Evolutionary conservation across 192 early-diverging fungal species (phyloP).

Genomic region (Backusella circina): DNA sequence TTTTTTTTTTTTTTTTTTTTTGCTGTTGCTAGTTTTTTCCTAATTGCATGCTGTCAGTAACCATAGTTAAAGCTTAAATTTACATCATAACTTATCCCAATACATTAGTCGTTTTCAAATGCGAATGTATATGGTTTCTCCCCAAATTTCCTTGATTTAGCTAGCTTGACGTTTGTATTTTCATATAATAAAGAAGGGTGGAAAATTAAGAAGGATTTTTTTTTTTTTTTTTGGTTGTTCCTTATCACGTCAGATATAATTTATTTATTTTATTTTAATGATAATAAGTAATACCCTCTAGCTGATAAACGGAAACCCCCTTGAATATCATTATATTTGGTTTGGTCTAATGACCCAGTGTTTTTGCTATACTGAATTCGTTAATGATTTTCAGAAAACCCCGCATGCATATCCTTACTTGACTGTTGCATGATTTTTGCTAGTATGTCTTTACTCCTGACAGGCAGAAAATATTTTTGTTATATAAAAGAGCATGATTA

Average conservation of each 20-base stretch:
- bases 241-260: neutral
- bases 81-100: constrained; percentile 1
- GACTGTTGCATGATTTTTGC: neutral
- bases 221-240: neutral
- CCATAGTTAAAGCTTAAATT: neutral
- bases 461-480: neutral
- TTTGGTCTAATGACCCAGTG: neutral
- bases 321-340: neutral
- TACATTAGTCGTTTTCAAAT: neutral
- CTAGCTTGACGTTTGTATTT: neutral
- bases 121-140: neutral
- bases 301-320: neutral
- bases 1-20: neutral
- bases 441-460: constrained; percentile 1
- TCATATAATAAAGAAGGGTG: neutral
- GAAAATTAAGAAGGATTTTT: neutral
- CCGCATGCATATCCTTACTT: neutral
- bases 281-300: neutral
- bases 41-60: neutral
- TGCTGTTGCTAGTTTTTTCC: neutral
- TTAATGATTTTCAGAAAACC: neutral
- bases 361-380: neutral
- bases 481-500: neutral
- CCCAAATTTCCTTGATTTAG: neutral
- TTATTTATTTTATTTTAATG: neutral